Base-by-base conservation (phyloP, 495 filamentous ascomycete genomes). In the Elaphomyces granulatus region DNA sequence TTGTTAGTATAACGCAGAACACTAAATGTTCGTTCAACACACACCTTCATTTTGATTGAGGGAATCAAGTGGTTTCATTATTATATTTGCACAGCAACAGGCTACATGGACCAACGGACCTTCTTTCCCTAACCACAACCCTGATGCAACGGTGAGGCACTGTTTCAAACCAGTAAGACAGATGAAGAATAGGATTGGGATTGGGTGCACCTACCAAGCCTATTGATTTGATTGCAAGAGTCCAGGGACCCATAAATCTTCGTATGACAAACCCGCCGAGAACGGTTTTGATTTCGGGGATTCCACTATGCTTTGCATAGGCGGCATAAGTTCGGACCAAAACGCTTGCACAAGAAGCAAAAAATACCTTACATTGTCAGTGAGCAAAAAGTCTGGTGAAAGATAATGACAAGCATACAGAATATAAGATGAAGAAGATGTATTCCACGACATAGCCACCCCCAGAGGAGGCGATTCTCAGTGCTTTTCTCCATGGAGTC, bases 51-150 rank as follows among this genome's bases (percentile, higher is more conserved):
- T 98, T 20, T 71, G 71, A 38, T 83, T 83, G 20, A 98, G 75
- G 47, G 71, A 80, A 3, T 75, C 67, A 44, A 93, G 95, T 34
- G 85, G 61, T 54, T 90, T 94, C 77, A 93, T 93, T 42, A 96
- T 83, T 4, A 96, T 64, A 54, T 92, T 96, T 19, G 92, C 88
- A 54, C 86, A 95, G 55, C 90, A 98, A 57, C 90, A 98, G 40
- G 92, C 88, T 31, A 98, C 92, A 59, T 98, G 90, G 0, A 98
- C 92, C 23, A 98, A 65, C 7, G 90, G 90, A 3, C 90, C 90
- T 68, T 98, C 90, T 55, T 98, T 98, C 15, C 90, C 90, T n/a
- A 98, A 60, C 90, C 90, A 98, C 61, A 98, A 72, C 10, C 90
- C 92, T 15, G 90, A 96, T 45, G 86, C 85, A 46, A 95, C 92